phyloP scores from a whole-genome alignment of 805 yeast genomes.

The Hanseniaspora pseudoguilliermondii region DNA sequence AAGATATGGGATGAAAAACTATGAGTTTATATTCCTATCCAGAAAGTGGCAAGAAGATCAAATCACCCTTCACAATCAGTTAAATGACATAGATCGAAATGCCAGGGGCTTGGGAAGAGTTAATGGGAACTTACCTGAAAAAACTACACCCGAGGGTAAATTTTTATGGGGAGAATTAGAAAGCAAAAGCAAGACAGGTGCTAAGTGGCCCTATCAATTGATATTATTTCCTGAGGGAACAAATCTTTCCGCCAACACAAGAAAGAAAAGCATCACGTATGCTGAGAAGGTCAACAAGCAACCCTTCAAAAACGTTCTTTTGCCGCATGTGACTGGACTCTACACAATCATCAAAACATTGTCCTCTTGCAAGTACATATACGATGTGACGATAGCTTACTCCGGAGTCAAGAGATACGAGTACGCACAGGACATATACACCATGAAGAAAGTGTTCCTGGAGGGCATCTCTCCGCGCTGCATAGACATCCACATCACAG shows the following conservation, averaged over 20 bases:
- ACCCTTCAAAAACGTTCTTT: conserved; percentile 47
- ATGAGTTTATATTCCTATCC: conserved; percentile 62
- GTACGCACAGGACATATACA: conserved; percentile 67
- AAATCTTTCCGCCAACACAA: conserved; percentile 57
- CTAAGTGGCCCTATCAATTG: conserved; percentile 49
- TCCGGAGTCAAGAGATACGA: conserved; percentile 50
- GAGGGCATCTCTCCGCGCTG: conserved; percentile 58
- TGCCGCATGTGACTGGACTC: conserved; percentile 79
- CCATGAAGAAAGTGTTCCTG: conserved; percentile 50
- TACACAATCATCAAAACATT: conserved; percentile 51
- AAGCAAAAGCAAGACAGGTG: conserved; percentile 19
- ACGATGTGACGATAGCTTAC: conserved; percentile 78
- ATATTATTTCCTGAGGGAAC: conserved; percentile 93
- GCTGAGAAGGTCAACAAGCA: conserved; percentile 40
- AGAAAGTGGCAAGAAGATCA: conserved; percentile 81
- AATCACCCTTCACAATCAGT: conserved; percentile 39
- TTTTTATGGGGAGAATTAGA: conserved; percentile 18
- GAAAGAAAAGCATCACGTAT: conserved; percentile 42
- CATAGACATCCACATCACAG: conserved; percentile 54
- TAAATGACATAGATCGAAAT: conserved; percentile 47
- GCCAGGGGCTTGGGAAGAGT: conserved; percentile 47
- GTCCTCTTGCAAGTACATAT: conserved; percentile 43
- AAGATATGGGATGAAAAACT: conserved; percentile 77
- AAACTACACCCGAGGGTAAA: conserved; percentile 23
- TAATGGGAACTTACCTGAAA: conserved; percentile 26